Evolutionary conservation across 1,284 basidiomycete genomes (phyloP), one percentile per base, ranked within the genome.

Genomic region (Clitocybe nebularis): DNA sequence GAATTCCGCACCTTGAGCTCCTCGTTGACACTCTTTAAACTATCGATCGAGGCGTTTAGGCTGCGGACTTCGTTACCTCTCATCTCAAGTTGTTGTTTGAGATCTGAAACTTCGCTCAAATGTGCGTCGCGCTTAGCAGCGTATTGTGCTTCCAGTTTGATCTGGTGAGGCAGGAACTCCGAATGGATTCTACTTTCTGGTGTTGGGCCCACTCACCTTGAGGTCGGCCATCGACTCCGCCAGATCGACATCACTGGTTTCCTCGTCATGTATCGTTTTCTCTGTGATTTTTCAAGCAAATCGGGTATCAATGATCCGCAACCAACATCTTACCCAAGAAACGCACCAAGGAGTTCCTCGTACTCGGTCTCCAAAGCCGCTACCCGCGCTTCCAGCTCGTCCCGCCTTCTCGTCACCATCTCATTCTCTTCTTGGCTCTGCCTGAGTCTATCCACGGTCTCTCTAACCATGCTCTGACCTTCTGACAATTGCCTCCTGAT

Each of bases 1-100:
- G 22, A 33, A 22, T 25, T 47, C 22, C 24, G 52, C 54, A 93
- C 92, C 81, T 99, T 98, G 42, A 99, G 80, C 64, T 99, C 96
- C 62, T 99, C 96, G 59, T 98, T 97, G 52, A 96, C 89, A 57
- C 90, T 88, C 72, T 95, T 94, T 57, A 98, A 77, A 59, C 87
- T 89, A 58, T 99, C 94, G 49, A 97, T 87, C 17, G 89, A 86
- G 37, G 84, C 81, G 53, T 91, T 87, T 46, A 97, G 73, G 46
- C 78, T 83, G 45, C 89, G 84, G 46, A 93, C 80, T 67, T 99
- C 97, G 53, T 85, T 88, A 39, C 74, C 74, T 60, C 87, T 89
- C 59, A 90, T 70, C 57, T 98, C 95, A 29, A 96, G 73, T 59
- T 97, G 93, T 56, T 93, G 89, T 62, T 86, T 92, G 48, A 98